Evolutionary conservation across 805 yeast genomes (phyloP).

Genomic region (Starmerella scarabaei): DNA sequence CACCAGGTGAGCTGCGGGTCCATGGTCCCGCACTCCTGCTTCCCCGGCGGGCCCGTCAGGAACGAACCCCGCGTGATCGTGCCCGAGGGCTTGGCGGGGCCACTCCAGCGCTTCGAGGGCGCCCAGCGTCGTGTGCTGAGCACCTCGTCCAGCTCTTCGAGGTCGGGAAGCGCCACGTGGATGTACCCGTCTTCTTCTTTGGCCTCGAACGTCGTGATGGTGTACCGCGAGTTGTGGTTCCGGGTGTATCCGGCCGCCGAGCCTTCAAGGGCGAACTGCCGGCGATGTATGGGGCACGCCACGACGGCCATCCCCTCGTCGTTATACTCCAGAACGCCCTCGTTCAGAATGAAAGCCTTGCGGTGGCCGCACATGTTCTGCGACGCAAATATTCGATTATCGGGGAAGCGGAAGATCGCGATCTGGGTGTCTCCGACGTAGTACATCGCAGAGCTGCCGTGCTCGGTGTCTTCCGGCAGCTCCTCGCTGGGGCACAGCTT

Average conservation of each 20-base stretch:
- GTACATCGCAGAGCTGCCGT: constrained; percentile 28
- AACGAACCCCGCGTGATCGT: neutral
- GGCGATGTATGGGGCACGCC: constrained; percentile 31
- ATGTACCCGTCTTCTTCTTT: constrained; percentile 27
- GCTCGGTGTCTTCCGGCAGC: constrained; percentile 23
- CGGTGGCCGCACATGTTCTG: constrained; percentile 34
- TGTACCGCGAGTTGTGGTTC: constrained; percentile 25
- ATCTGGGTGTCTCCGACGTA: constrained; percentile 30
- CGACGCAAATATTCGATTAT: constrained; percentile 28
- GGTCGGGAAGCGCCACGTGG: constrained; percentile 27
- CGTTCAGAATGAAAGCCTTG: constrained; percentile 30
- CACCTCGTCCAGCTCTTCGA: constrained; percentile 27
- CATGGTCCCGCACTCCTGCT: neutral
- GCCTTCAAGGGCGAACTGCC: constrained; percentile 26
- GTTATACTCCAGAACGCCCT: constrained; percentile 29
- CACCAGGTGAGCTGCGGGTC: constrained; percentile 2
- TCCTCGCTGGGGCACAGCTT: constrained; percentile 23
- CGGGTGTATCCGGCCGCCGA: constrained; percentile 25
- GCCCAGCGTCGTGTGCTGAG: constrained; percentile 29
- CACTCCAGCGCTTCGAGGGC: neutral
- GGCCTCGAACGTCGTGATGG: constrained; percentile 29
- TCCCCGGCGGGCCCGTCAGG: neutral
- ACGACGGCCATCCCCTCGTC: constrained; percentile 26
- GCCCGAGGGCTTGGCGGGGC: neutral
- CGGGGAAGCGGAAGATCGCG: constrained; percentile 27